Evolutionary conservation across 768 basidiomycete species (phyloP).

Genomic region (Podaxis sp.): DNA sequence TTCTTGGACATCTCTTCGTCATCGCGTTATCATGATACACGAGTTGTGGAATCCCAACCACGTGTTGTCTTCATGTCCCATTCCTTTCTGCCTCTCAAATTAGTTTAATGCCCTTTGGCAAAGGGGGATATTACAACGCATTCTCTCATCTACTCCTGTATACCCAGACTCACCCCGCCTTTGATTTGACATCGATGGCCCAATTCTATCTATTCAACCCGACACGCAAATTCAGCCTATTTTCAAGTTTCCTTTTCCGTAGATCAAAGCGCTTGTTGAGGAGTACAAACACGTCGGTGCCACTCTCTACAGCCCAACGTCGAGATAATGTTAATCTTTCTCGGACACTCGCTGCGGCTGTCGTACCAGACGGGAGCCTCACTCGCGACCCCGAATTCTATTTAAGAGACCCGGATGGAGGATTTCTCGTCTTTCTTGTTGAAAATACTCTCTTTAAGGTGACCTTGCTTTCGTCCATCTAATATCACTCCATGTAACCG

Average conservation of each 20-base stretch:
- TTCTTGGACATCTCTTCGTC: background rate
- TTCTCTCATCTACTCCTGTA: constrained; percentile 12
- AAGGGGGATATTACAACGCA: constrained; percentile 11
- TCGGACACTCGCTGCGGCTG: constrained; percentile 5
- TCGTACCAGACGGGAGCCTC: constrained; percentile 12
- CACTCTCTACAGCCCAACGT: constrained; percentile 2
- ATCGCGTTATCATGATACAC: constrained; percentile 2
- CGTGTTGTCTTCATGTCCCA: constrained; percentile 36
- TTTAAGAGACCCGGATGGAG: constrained; percentile 31
- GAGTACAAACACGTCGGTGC: background rate
- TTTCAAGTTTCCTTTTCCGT: constrained; percentile 26
- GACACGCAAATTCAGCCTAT: constrained; percentile 30
- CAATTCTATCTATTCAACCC: constrained; percentile 34
- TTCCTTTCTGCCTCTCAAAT: constrained; percentile 22
- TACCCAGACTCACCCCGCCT: constrained; percentile 13
- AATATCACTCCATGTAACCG: background rate
- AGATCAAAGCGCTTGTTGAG: constrained; percentile 26
- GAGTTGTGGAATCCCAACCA: constrained; percentile 15
- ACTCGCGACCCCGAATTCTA: constrained; percentile 31
- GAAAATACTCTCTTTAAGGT: constrained; percentile 65
- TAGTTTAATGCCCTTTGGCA: constrained; percentile 6
- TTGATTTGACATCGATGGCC: constrained; percentile 26
- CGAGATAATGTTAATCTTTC: background rate
- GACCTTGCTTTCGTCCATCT: constrained; percentile 12
- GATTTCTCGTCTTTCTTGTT: constrained; percentile 57